These are phyloP conservation scores for Aspergillus conjunctus DNA, from an alignment of 495 filamentous ascomycete genomes.

Conservation along the genomic window DNA sequence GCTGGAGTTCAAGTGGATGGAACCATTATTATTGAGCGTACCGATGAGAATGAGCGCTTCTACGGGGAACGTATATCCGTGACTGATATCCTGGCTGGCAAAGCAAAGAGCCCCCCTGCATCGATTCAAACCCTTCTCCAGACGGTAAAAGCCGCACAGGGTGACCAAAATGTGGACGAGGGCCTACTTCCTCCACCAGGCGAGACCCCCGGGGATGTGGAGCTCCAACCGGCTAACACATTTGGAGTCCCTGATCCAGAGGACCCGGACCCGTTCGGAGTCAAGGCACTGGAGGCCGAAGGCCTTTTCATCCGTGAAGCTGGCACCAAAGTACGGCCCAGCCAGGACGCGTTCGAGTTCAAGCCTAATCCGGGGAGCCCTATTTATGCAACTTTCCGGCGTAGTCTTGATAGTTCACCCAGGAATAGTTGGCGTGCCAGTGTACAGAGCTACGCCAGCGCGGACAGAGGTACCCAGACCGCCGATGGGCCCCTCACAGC, in stretches of 20 bases:
- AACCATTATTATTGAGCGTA: conserved; percentile 79
- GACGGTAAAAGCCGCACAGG: conserved; percentile 84
- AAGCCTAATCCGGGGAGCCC: conserved; percentile 75
- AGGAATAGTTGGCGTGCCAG: conserved; percentile 66
- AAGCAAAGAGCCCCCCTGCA: conserved; percentile 67
- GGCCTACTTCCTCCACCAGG: conserved; percentile 52
- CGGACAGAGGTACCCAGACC: conserved; percentile 61
- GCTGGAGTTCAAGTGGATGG: conserved; percentile 82
- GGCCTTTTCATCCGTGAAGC: conserved; percentile 87
- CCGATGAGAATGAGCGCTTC: conserved; percentile 87
- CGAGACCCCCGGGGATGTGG: conserved; percentile 73
- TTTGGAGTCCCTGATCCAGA: conserved; percentile 77
- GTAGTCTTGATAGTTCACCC: conserved; percentile 64
- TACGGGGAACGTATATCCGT: conserved; percentile 74
- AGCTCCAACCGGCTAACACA: conserved; percentile 49
- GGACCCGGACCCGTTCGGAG: conserved; percentile 86
- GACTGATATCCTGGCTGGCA: conserved; percentile 80
- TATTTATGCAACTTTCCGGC: conserved; percentile 68
- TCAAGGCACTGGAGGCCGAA: conserved; percentile 79
- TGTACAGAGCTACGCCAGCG: conserved; percentile 58
- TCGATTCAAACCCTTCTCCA: conserved; percentile 67
- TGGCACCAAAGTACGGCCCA: conserved; percentile 67
- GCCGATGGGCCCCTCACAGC: conserved; percentile 55
- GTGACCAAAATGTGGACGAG: conserved; percentile 71
- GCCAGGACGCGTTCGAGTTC: conserved; percentile 77